phyloP scores from a whole-genome alignment of 2,329 filamentous ascomycete genomes.

The Coleophoma crateriformis region DNA sequence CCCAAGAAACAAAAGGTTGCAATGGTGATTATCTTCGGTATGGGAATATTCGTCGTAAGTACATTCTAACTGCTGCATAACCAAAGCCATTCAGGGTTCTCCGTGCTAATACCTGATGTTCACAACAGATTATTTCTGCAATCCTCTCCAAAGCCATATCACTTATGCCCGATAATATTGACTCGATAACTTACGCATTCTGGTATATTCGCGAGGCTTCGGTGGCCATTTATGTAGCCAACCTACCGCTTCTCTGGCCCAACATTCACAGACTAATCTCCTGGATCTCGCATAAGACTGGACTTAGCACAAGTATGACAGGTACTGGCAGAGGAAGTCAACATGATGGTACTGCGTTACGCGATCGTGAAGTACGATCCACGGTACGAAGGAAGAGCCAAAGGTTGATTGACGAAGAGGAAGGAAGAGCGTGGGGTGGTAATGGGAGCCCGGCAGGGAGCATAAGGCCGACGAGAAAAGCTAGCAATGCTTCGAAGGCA shows the following conservation, averaged over 20 bases:
- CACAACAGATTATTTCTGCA: not conserved
- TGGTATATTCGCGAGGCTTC: constrained; percentile 46
- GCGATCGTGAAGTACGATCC: not conserved
- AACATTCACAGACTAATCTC: not conserved
- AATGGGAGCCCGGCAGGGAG: not conserved
- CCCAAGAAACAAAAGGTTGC: constrained; percentile 42
- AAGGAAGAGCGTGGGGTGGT: not conserved
- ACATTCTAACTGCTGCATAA: not conserved
- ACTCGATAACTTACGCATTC: constrained; percentile 15
- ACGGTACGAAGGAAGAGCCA: not conserved
- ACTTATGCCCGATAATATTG: not conserved
- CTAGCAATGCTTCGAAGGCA: not conserved
- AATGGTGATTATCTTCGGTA: constrained; percentile 36
- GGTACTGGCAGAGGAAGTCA: not conserved
- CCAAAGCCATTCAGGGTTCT: not conserved
- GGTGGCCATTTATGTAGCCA: constrained; percentile 43
- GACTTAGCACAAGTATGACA: not conserved
- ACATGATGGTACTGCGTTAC: not conserved
- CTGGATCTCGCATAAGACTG: not conserved
- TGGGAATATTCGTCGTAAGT: constrained; percentile 36
- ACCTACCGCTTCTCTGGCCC: constrained; percentile 41
- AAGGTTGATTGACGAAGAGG: not conserved
- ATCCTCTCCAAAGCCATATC: not conserved
- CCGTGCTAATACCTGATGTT: not conserved
- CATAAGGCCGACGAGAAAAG: not conserved